Evolutionary conservation across 345 rosid species (phyloP), one percentile per base, ranked within the genome.

Genomic region (Clarkia xantiana): DNA sequence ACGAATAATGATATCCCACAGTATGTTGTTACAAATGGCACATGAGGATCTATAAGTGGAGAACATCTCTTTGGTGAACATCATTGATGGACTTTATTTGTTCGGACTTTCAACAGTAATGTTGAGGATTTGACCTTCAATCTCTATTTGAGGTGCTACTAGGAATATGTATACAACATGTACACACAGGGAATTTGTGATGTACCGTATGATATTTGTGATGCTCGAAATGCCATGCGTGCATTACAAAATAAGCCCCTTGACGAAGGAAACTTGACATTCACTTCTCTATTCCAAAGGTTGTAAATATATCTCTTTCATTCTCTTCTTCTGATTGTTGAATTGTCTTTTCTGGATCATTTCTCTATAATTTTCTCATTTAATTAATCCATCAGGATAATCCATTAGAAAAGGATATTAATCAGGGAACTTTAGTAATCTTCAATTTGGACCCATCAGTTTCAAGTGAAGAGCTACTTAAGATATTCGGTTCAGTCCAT

Each of bases 201-300:
- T 89, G 95, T 89, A 70, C 82, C 95, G 19, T 89, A 85, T 60
- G 95, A 89, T 56, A 89, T 89, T 44, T 75, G 97, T 51, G 84
- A 78, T 65, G 94, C 94, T 42, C 94, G 94, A 58, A 76, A 79
- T 16, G 97, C 97, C 42, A 89, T 89, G 95, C 80, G 87, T 58
- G 85, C 90, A 2, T 69, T 89, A 49, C 94, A 89, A 67, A 82
- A 82, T 64, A 89, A 80, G 56, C 90, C 94, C n/a, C 71, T 89
- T 48, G 97, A 49, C 78, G 90, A 56, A 78, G 97, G 58, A 89
- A 84, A 57, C 60, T 89, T 57, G 97, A 89, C 64, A 85, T 89
- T 59, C 97, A 89, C 73, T 89, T 84, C 66, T 89, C 97, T 50
- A 85, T 89, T 64, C 97, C 97, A 20, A 89, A 89, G 94, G 97